Evolutionary conservation across 23 red algal species (phyloP).

Genomic region (Gracilaria gracilis): DNA sequence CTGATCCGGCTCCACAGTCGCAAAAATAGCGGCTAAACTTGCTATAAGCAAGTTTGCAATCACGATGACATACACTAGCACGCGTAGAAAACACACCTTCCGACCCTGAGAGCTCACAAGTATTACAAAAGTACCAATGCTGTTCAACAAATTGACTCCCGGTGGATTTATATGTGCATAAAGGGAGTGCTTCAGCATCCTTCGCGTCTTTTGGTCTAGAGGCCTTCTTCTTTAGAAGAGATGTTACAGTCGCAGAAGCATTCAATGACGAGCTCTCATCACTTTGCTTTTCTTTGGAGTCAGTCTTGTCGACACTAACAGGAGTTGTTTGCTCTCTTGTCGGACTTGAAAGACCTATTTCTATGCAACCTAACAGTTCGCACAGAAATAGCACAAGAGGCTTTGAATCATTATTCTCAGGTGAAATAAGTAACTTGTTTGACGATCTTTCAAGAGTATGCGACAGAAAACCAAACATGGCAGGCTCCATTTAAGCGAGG

Average conservation of each 20-base stretch:
- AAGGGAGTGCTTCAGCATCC: not conserved
- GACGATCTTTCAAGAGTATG: not conserved
- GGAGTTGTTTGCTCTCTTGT: not conserved
- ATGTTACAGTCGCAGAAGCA: not conserved
- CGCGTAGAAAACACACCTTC: slow-evolving; percentile 90
- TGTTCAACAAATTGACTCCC: slow-evolving; percentile 85
- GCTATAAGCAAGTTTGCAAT: slow-evolving; percentile 80
- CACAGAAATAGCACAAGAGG: slow-evolving; percentile 19
- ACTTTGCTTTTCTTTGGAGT: not conserved
- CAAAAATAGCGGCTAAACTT: slow-evolving; percentile 89
- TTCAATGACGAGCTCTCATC: not conserved
- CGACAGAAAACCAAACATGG: slow-evolving; percentile 12
- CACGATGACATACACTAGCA: slow-evolving; percentile 83
- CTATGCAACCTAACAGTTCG: slow-evolving; percentile 11
- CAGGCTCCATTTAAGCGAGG: not conserved
- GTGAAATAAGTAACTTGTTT: not conserved
- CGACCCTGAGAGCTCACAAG: slow-evolving; percentile 71
- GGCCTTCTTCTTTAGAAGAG: not conserved
- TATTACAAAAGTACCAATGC: slow-evolving; percentile 94
- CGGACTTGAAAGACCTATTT: not conserved
- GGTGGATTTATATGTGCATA: slow-evolving; percentile 81
- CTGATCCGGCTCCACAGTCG: slow-evolving; percentile 83
- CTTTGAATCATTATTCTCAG: not conserved
- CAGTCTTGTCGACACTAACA: not conserved
- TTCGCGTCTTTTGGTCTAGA: not conserved